phyloP scores from a whole-genome alignment of 176 grass and related monocot genomes.

The Tillandsia fasciculata region DNA sequence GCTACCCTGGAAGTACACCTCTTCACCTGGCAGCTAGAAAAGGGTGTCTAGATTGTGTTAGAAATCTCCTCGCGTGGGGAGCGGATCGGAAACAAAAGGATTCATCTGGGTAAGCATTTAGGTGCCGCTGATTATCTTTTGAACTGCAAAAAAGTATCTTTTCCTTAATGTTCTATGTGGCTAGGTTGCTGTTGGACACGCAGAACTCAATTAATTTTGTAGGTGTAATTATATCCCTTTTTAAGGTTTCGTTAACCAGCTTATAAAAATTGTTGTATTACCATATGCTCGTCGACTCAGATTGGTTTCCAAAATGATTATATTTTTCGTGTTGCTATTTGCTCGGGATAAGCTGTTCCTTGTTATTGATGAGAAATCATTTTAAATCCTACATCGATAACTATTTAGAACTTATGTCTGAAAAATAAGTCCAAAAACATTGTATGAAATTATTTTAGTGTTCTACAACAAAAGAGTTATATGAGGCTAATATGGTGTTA shows the following conservation, averaged over 20 bases:
- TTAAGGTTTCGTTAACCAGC: no score
- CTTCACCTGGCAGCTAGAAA: constrained; percentile 82
- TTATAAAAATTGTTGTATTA: not conserved
- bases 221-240: no score
- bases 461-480: not conserved
- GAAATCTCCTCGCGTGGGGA: constrained; percentile 84
- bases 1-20: constrained; percentile 69
- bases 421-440: constrained; percentile 9
- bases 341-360: no score
- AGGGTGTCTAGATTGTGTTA: constrained; percentile 85
- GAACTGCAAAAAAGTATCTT: not conserved
- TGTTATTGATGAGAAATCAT: no score
- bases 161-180: not conserved
- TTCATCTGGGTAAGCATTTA: constrained; percentile 54
- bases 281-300: not conserved
- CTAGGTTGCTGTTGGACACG: not conserved
- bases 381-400: no score
- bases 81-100: constrained; percentile 88
- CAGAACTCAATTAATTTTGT: no score
- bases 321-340: no score
- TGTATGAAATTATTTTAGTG: not conserved
- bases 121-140: not conserved
- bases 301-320: not conserved
- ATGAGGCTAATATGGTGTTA: not conserved
- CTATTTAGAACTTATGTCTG: no score